Base-by-base conservation (phyloP, 176 grass and related monocot genomes). In the Musa acuminata region DNA sequence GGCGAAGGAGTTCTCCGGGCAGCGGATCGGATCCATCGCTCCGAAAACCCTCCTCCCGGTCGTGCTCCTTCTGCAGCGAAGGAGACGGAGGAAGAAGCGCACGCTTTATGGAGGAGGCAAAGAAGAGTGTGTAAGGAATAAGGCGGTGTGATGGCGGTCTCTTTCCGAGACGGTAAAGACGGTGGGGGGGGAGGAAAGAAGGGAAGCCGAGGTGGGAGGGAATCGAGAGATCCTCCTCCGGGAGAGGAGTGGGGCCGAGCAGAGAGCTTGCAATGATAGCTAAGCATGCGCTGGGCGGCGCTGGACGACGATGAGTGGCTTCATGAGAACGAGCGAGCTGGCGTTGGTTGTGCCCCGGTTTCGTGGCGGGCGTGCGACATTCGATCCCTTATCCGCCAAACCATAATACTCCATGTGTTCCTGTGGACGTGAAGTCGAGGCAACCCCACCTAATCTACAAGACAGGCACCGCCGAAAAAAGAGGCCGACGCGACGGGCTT, bases 1-100 rank as follows among this genome's bases (percentile, higher is more conserved):
- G 64, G 64, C 80, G 87, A 97, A 91, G 83, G 85, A 81, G 63
- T 71, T 72, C 59, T 69, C 86, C 63, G 86, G 24, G 86, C 89
- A 88, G 74, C 71, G 52, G 27, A 73, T 27, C 20, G 71, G 11
- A 10, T 51, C 69, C 69, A 72, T 72, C 14, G 17, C 5, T 43
- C 35, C 35, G 35, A 43, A 43, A 43, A 43, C 35, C 35, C 35
- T 19, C 6, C 7, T 17, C 13, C 17, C 2, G 14, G 13, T 60
- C 13, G 6, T 60, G 57, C 16, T 6, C 0, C 8, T 1, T 14
- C 13, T 16, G 55, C 4, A 16, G 13, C 13, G 55, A 16, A 16
- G 16, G 57, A 20, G 7, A 19, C 13, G 57, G 57, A 5, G 0
- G 57, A 60, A 60, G 19, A 20, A n/a, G 3, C 57, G 17, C 9